Base-by-base conservation (phyloP, 2,329 filamentous ascomycete genomes). In the Akanthomyces uredinophilus region DNA sequence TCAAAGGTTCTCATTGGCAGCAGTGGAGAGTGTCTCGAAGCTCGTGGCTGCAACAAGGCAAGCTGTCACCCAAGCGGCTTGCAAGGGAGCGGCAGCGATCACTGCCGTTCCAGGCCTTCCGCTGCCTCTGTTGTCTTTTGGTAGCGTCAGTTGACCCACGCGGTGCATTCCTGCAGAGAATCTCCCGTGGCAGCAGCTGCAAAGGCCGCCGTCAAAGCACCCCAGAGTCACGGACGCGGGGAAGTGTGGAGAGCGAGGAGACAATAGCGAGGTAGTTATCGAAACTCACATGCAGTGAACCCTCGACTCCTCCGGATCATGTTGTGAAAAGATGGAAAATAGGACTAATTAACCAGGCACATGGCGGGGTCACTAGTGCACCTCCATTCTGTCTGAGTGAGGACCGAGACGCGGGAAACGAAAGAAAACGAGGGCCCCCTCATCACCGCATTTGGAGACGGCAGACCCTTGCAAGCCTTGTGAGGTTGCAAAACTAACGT, bases 1-100 rank as follows among this genome's bases (percentile, higher is more conserved):
- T 60, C 46, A 5, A 51, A 18, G 20, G 13, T 18, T 29, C 27
- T 46, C 49, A 51, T 51, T 53, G 37, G 41, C 16, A 41, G 18
- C 14, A n/a, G 47, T 52, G 58, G 49, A 22, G 58, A 44, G 49
- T 43, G 37, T 60, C 32, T 51, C 24, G 22, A 51, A 60, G 24
- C 41, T 8, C 43, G 16, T 46, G 24, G 37, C 18, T 32, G 6
- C 27, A 14, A 24, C 13, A 22, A 11, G 18, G 47, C 57, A 29
- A 29, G 32, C 18, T 47, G 47, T 16, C 16, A 59, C 56, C 57
- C 47, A 52, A 18, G 35, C 47, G n/a, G 57, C 29, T 37, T 52
- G 20, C 5, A 37, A 11, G 49, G 22, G 46, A 37, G 46, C 27
- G 58, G 3, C 22, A 27, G 37, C 24, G 58, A 52, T 60, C 49